Evolutionary conservation across 805 yeast species (phyloP), one percentile per base, ranked within the genome.

Genomic region (Starmerella gropengiesseri): DNA sequence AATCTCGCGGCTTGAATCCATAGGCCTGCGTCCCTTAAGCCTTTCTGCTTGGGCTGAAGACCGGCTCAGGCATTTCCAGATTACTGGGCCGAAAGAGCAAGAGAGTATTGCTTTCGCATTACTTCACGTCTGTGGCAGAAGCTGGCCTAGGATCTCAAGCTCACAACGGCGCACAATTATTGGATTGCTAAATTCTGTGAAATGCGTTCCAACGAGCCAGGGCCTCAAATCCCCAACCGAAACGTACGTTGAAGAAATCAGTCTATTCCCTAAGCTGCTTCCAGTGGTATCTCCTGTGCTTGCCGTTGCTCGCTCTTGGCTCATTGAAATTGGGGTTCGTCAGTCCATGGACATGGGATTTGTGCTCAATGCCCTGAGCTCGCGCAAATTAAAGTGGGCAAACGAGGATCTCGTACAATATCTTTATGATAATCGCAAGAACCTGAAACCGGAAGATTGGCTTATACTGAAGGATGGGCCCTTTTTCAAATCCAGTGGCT

Each of bases 331-430:
- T 1, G 66, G 66, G 2, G 51, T 64, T 12, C 57, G 69, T 21
- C 60, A 60, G 45, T 62, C 68, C 1, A 59, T 64, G 13, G 67
- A 63, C 38, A 56, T 65, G 57, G 52, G 54, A 16, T 55, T 60
- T 43, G 67, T 65, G 6, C 50, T 64, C 35, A 51, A 59, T n/a
- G 53, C 57, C 11, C 44, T 65, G 19, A 59, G 54, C 23, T 45
- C 47, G 19, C 44, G 44, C 4, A 39, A 41, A 5, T 44, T 61
- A 8, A 49, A 54, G 20, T 64, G 68, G 66, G 51, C 62, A 2
- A 55, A 61, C 7, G 52, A 40, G 18, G 67, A 62, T 33, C 54
- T 64, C 21, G 53, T 63, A n/a, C 50, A 54, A 16, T 64, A 65
- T 41, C 47, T 64, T 9, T 48, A 53, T 2, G 53, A 52, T 3